phyloP scores from a whole-genome alignment of 148 eudicot species.

The Persicaria maculosa region DNA sequence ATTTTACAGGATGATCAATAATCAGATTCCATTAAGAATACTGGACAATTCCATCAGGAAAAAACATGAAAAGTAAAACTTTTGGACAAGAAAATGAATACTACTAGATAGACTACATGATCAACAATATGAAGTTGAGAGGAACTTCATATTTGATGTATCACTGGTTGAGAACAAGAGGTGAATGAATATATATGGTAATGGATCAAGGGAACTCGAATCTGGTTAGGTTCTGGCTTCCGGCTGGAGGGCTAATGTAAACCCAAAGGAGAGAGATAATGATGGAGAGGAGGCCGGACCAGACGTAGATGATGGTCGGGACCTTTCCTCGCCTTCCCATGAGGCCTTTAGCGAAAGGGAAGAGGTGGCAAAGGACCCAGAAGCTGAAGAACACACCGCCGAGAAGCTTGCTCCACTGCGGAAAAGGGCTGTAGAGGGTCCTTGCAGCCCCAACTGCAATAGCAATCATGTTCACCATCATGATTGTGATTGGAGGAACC shows the following conservation, averaged over 20 bases:
- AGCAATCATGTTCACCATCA: conserved; percentile 71
- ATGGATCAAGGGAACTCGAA: conserved; percentile 48
- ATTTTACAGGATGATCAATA: background rate
- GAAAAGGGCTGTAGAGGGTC: conserved; percentile 88
- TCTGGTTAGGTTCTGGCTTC: conserved; percentile 31
- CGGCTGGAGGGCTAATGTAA: conserved; percentile 73
- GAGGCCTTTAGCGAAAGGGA: conserved; percentile 90
- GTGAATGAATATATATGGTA: no score
- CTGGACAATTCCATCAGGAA: background rate
- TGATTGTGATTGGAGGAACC: conserved; percentile 90
- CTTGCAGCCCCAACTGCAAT: conserved; percentile 70
- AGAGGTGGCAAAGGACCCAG: conserved; percentile 92
- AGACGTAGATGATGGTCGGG: conserved; percentile 74
- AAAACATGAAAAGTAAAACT: background rate
- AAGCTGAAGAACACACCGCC: conserved; percentile 98
- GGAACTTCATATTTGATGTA: conserved; percentile 24
- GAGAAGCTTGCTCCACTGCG: conserved; percentile 90
- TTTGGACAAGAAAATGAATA: conserved; percentile 14
- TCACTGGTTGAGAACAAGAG: background rate
- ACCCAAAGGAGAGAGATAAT: conserved; percentile 71
- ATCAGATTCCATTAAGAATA: background rate
- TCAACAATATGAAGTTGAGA: conserved; percentile 24
- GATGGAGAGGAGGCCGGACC: conserved; percentile 79
- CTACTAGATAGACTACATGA: no score
- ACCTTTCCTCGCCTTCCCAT: conserved; percentile 84